phyloP scores from a whole-genome alignment of 805 yeast genomes.

The Kodamaea sagamina region DNA sequence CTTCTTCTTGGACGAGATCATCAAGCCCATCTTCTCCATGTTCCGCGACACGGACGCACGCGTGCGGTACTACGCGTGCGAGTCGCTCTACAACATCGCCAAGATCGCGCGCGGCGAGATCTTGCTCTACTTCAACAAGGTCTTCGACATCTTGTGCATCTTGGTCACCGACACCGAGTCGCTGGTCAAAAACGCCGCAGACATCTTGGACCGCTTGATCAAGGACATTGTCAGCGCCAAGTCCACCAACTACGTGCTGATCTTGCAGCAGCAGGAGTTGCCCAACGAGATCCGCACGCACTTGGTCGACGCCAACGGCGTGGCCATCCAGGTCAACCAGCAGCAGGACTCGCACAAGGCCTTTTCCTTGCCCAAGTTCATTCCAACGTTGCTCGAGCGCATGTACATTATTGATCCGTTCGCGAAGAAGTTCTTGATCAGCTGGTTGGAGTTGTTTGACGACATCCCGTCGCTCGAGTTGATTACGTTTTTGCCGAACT shows the following conservation, averaged over 20 bases:
- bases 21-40: constrained; percentile 92
- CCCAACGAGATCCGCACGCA: constrained; percentile 36
- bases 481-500: constrained; percentile 83
- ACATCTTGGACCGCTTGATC: constrained; percentile 81
- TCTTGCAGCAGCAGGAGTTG: constrained; percentile 53
- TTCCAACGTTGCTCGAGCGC: constrained; percentile 88
- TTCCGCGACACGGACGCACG: constrained; percentile 97
- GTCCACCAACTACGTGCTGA: constrained; percentile 82
- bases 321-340: constrained; percentile 59
- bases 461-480: constrained; percentile 90
- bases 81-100: constrained; percentile 90
- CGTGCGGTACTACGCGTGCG: constrained; percentile 96
- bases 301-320: constrained; percentile 57
- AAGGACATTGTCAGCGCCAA: constrained; percentile 95
- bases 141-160: constrained; percentile 88
- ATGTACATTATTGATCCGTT: constrained; percentile 91
- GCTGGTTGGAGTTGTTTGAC: constrained; percentile 91
- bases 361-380: constrained; percentile 81
- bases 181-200: constrained; percentile 94
- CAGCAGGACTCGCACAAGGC: constrained; percentile 64
- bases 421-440: constrained; percentile 85
- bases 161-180: constrained; percentile 88
- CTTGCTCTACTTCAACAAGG: constrained; percentile 85
- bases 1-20: constrained; percentile 74
- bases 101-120: constrained; percentile 97